Conservation (phyloP, 805 yeast genomes). For the Candida incommunis region DNA sequence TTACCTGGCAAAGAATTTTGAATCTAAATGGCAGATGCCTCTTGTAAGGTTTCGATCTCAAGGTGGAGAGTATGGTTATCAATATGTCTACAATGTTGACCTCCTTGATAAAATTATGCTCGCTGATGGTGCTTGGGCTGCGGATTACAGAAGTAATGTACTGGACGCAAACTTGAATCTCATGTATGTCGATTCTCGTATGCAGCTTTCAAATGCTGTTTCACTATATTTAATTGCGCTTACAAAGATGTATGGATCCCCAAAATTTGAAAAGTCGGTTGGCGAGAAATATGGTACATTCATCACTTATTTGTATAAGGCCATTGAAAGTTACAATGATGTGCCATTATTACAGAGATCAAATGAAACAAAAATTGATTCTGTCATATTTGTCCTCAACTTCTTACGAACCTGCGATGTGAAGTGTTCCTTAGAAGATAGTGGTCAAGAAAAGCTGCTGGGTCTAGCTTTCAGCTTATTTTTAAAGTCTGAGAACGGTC, state of each 20-base stretch:
- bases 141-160: conserved; percentile 30
- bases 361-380: neutral
- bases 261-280: neutral
- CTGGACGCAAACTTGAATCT: conserved; percentile 37
- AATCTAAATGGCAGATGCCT: neutral
- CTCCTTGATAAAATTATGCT: conserved; percentile 44
- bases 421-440: neutral
- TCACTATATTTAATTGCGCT: neutral
- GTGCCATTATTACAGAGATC: neutral
- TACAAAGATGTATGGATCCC: neutral
- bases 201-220: neutral
- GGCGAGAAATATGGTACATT: neutral
- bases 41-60: neutral
- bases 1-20: neutral
- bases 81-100: conserved; percentile 37
- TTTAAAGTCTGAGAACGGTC: neutral
- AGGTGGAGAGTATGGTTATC: conserved; percentile 23
- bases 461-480: neutral
- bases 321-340: neutral
- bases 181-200: conserved; percentile 28
- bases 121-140: conserved; percentile 31
- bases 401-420: neutral
- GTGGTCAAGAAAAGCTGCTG: neutral
- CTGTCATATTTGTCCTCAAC: neutral
- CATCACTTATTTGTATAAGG: neutral